Percentiles rank a stretch among this genome's conserved stretches.
Conservation (phyloP, 768 basidiomycete genomes). For the Suillus luteus region DNA sequence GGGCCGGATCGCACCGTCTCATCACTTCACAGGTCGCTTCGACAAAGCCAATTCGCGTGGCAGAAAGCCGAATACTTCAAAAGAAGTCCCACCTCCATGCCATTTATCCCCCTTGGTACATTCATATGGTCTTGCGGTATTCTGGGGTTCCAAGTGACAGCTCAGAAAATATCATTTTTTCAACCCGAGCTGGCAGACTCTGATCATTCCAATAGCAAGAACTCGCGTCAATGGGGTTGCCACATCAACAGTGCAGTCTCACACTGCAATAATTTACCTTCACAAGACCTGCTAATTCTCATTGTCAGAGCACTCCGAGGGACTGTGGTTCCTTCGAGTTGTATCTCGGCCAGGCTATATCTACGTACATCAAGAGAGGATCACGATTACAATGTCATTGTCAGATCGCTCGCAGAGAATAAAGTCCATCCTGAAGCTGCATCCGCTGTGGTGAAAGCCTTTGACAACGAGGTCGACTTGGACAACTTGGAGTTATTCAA, state of each 20-base stretch:
- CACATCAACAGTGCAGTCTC: not conserved
- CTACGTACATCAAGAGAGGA: not conserved
- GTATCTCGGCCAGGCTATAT: not conserved
- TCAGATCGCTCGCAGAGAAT: not conserved
- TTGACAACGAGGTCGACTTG: not conserved
- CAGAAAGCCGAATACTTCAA: not conserved
- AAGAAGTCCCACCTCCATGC: not conserved
- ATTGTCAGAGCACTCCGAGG: not conserved
- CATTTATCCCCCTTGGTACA: not conserved
- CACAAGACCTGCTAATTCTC: not conserved
- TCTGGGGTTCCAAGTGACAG: not conserved
- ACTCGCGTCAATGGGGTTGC: not conserved
- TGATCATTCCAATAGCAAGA: not conserved
- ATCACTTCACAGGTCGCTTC: not conserved
- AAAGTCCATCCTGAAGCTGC: slow-evolving; percentile 21
- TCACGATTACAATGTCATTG: not conserved
- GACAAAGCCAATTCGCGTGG: not conserved
- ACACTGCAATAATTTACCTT: not conserved
- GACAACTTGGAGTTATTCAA: too few relatives aligned
- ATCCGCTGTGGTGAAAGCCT: not conserved
- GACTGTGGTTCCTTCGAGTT: not conserved
- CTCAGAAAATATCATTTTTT: not conserved
- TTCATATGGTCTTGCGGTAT: not conserved
- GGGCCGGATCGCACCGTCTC: not conserved
- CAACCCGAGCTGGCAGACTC: not conserved